Percentiles rank a stretch among this genome's conserved stretches.
phyloP scores from a whole-genome alignment of 202 grass and related monocot genomes.

The Setaria viridis region DNA sequence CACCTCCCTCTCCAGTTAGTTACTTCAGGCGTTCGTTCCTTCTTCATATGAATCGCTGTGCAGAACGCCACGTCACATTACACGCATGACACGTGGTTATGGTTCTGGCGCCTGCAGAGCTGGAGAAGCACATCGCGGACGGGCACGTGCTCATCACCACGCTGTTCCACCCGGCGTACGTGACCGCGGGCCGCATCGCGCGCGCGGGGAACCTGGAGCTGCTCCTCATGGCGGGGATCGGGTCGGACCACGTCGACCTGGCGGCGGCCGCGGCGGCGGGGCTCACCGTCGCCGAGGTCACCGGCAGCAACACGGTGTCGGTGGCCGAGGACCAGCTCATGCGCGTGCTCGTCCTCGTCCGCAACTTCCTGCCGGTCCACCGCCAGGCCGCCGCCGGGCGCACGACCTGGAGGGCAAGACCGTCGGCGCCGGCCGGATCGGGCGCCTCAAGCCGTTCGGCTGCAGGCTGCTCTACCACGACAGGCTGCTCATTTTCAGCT shows the following conservation, averaged over 20 bases:
- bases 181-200: constrained; percentile 61
- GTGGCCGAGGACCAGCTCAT: constrained; percentile 74
- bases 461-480: constrained; percentile 79
- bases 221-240: constrained; percentile 72
- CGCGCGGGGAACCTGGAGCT: constrained; percentile 45
- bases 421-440: constrained; percentile 67
- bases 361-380: constrained; percentile 70
- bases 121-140: constrained; percentile 78
- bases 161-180: constrained; percentile 88
- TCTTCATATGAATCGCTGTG: no score
- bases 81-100: background rate
- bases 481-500: constrained; percentile 21
- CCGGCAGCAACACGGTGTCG: constrained; percentile 69
- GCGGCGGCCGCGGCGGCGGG: constrained; percentile 56
- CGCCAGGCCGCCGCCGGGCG: constrained; percentile 51
- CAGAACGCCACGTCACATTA: background rate
- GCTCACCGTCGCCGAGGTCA: constrained; percentile 70
- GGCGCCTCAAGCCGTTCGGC: constrained; percentile 68
- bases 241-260: constrained; percentile 70
- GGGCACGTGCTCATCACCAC: constrained; percentile 79
- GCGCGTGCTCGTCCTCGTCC: constrained; percentile 60
- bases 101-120: constrained; percentile 37
- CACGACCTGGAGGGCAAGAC: constrained; percentile 71
- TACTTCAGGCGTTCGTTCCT: background rate
- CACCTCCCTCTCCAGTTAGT: background rate